Base-by-base conservation (phyloP, 2,329 filamentous ascomycete species). In the Pyricularia sp. region DNA sequence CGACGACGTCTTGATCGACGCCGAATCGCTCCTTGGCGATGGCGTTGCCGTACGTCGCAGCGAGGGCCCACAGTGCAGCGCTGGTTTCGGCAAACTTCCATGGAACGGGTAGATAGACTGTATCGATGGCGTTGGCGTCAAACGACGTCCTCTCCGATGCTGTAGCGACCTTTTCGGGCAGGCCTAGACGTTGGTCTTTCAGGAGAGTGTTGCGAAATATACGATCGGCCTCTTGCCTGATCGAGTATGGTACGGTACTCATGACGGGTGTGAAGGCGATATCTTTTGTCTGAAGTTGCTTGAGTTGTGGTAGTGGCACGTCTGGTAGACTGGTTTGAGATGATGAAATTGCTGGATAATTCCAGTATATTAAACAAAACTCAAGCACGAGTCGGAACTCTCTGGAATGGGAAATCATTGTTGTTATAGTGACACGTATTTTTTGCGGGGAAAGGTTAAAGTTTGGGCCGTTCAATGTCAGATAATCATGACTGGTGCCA, bases 11-110 rank as follows among this genome's bases (percentile, higher is more conserved):
- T 2, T 42, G 50, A 5, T 28, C 3, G 36, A 25, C 20, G 0
- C 83, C 87, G 73, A 76, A 79, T 81, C 90, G 88, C 77, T 82
- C 55, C 70, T 73, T 73, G 70, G 75, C 72, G 42, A 77, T 84
- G 1, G 85, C 82, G n/a, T 84, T 84, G 4, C 85, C 86, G n/a
- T 86, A 81, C 50, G 83, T 81, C 6, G 84, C 87, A 72, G 90
- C 87, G 70, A 70, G 74, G 71, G 71, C 75, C 73, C 70, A 71
- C 17, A 72, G 66, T 1, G 71, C 71, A 0, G 67, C 65, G 1
- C 68, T 65, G 2, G 65, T 68, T 61, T 73, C 72, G 10, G 69
- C 55, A 31, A 71, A 70, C 61, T 72, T 72, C 67, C 72, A 69
- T 3, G 72, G 72, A 3, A 72, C 69, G 5, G 72, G 72, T 10